phyloP scores from a whole-genome alignment of 2,329 filamentous ascomycete genomes.

The Cytospora piceicola region DNA sequence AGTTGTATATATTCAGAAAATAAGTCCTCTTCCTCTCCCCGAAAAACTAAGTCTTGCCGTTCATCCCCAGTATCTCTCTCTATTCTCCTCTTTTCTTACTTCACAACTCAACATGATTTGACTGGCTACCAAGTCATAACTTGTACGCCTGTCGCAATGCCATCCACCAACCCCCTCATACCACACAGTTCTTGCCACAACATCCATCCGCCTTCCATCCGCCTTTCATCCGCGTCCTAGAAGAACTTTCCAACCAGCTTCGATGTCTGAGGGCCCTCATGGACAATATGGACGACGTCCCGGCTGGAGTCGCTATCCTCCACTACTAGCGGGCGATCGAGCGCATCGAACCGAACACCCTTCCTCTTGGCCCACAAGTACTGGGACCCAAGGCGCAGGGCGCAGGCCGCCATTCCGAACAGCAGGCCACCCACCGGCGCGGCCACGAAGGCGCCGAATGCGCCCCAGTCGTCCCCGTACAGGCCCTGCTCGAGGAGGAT shows the following conservation, averaged over 20 bases:
- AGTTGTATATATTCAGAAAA: not conserved
- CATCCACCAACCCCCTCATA: not conserved
- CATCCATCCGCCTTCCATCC: not conserved
- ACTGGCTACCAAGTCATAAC: not conserved
- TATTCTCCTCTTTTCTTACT: not conserved
- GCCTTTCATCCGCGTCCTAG: conserved; percentile 43
- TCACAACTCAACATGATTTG: not conserved
- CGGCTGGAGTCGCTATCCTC: conserved; percentile 18
- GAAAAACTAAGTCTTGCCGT: not conserved
- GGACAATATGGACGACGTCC: conserved; percentile 33
- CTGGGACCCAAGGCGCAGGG: conserved; percentile 61
- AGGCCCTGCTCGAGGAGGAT: conserved; percentile 74
- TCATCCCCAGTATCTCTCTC: not conserved
- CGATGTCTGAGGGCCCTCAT: conserved; percentile 36
- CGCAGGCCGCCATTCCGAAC: conserved; percentile 69
- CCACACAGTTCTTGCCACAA: not conserved
- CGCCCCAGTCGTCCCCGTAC: conserved; percentile 78
- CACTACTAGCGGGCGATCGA: conserved; percentile 58
- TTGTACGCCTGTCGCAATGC: not conserved
- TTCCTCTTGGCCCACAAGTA: conserved; percentile 59
- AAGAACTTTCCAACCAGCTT: conserved; percentile 59
- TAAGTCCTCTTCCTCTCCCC: not conserved
- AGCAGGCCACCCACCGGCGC: conserved; percentile 76
- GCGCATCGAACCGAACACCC: conserved; percentile 67
- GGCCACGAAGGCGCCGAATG: conserved; percentile 81